Percentiles rank a stretch among this genome's conserved stretches.
Conservation (phyloP, 495 filamentous ascomycete species). For the Parmelia sp. region DNA sequence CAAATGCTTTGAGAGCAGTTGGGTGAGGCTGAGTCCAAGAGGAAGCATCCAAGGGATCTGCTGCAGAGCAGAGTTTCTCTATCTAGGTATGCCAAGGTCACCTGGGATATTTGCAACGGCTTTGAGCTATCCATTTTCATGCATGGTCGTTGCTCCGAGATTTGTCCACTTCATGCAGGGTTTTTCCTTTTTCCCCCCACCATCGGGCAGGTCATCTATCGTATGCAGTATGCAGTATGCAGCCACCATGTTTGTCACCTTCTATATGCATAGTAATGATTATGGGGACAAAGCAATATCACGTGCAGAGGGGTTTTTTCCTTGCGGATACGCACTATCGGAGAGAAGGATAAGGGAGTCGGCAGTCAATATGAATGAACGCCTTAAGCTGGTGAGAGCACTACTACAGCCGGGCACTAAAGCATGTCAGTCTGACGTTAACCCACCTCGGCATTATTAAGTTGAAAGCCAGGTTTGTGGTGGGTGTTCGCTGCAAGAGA, state of each 20-base stretch:
- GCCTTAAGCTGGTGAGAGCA: too few relatives aligned
- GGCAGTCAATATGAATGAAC: too few relatives aligned
- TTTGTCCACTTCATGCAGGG: neutral
- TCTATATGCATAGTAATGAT: neutral
- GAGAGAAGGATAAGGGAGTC: neutral
- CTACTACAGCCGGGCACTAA: neutral
- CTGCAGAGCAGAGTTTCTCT: neutral
- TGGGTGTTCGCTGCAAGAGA: neutral
- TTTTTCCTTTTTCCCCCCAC: neutral
- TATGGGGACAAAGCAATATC: neutral
- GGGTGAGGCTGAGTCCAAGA: neutral
- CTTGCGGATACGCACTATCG: neutral
- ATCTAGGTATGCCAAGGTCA: neutral
- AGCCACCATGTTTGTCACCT: neutral
- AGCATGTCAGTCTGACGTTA: constrained; percentile 1
- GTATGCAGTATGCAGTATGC: neutral
- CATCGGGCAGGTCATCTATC: neutral
- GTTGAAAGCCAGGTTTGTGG: neutral
- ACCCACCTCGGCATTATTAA: neutral
- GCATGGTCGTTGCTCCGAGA: constrained; percentile 1
- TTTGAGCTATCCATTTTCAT: neutral
- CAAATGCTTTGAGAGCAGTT: neutral
- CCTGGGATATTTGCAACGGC: neutral
- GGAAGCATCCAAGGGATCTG: neutral
- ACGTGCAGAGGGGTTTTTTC: neutral